Evolutionary conservation across 1,284 basidiomycete species (phyloP).

Genomic region (Pisolithus thermaeus): DNA sequence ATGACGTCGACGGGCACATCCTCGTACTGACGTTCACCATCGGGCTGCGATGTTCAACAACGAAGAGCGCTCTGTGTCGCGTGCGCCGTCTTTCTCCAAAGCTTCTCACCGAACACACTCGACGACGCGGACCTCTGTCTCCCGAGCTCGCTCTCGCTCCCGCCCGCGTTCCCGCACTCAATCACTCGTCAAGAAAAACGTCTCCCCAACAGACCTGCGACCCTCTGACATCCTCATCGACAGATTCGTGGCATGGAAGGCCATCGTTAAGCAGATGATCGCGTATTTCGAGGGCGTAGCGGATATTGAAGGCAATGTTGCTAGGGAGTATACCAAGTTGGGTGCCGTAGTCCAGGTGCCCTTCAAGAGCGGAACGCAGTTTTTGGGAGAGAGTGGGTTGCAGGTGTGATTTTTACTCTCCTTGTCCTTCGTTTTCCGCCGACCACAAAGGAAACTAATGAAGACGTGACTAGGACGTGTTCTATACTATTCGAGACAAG

Average conservation of each 20-base stretch:
- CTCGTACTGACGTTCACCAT: no score
- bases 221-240: constrained; percentile 98
- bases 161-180: constrained; percentile 58
- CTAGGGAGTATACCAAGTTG: constrained; percentile 91
- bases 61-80: constrained; percentile 49
- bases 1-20: not conserved
- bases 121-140: constrained; percentile 24
- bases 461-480: constrained; percentile 67
- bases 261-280: constrained; percentile 93
- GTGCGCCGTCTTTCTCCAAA: constrained; percentile 66
- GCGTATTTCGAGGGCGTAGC: constrained; percentile 88
- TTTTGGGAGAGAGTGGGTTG: constrained; percentile 88
- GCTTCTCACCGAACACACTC: constrained; percentile 54
- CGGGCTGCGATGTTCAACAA: constrained; percentile 25
- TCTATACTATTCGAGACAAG: constrained; percentile 91
- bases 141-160: no score
- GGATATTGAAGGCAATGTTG: constrained; percentile 93
- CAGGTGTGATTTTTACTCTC: constrained; percentile 39
- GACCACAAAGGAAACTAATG: not conserved
- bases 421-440: no score
- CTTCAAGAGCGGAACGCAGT: constrained; percentile 93
- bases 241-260: constrained; percentile 90
- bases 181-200: constrained; percentile 87
- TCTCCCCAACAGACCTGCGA: constrained; percentile 83
- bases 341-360: constrained; percentile 98